Percentiles rank a stretch among this genome's conserved stretches.
Evolutionary conservation across 805 yeast genomes (phyloP).

Genomic region (Lipomyces yamadae): DNA sequence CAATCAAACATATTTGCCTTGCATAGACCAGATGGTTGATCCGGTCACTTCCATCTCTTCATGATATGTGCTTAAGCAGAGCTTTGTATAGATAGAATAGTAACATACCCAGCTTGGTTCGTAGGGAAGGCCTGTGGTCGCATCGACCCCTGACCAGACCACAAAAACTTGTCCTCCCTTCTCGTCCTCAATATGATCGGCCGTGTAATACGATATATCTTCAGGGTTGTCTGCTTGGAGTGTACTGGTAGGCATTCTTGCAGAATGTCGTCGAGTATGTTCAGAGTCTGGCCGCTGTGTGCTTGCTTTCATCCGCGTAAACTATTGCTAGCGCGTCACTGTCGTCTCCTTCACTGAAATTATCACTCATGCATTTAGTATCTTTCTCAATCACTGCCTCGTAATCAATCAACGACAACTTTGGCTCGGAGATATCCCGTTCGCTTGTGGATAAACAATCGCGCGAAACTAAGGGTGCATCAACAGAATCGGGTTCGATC

Average conservation of each 20-base stretch:
- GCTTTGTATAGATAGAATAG: neutral
- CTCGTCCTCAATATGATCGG: constrained; percentile 16
- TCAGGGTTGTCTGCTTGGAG: neutral
- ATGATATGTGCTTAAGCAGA: neutral
- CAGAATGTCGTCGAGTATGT: neutral
- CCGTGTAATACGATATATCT: constrained; percentile 4
- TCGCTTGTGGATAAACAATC: neutral
- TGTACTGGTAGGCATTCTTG: neutral
- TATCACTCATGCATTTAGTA: neutral
- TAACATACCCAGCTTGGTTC: constrained; percentile 24
- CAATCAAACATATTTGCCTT: no score
- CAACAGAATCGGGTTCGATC: neutral
- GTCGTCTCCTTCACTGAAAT: neutral
- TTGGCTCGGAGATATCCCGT: neutral
- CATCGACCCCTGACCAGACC: constrained; percentile 18
- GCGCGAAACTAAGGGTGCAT: neutral
- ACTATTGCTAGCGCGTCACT: constrained; percentile 4
- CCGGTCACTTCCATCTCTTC: constrained; percentile 2
- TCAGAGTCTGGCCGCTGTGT: neutral
- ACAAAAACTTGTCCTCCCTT: constrained; percentile 12
- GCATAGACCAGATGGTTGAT: neutral
- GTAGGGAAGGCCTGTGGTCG: constrained; percentile 14
- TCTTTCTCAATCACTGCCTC: neutral
- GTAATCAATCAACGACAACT: neutral
- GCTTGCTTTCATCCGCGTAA: neutral